Evolutionary conservation across 2,329 filamentous ascomycete genomes (phyloP), one percentile per base, ranked within the genome.

Genomic region (Hypoxylon sp.): DNA sequence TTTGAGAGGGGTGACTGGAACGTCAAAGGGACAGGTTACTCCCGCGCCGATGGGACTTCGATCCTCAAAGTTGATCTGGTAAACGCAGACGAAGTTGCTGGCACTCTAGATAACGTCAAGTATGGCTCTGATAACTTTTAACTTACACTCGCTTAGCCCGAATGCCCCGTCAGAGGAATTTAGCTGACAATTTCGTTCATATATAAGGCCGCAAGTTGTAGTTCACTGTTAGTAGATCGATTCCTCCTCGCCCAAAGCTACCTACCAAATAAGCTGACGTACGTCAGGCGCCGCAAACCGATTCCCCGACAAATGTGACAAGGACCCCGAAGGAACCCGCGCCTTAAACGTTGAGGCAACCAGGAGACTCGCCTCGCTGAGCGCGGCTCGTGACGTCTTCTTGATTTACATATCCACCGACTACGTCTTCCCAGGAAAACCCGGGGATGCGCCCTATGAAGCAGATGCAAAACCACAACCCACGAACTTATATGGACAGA

Each of bases 361-460:
- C 35, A 74, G 77, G 36, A 72, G 74, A 6, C 81, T 96, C 8
- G 89, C 90, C 7, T 70, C 76, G 29, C 77, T 84, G n/a, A 87
- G 89, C 42, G 80, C 84, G 1, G 67, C 77, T 19, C 81, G 83
- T 63, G 80, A 73, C 29, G 80, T 83, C 43, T 69, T 90, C 38
- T 75, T 91, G 21, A 82, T 91, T 66, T 92, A 91, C 73, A 89
- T 92, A 62, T 91, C 88, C 6, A 92, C 89, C 36, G 89, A 92
- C 71, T 92, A 92, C 64, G 88, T 92, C 40, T 92, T 92, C 67
- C 76, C 87, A 0, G 89, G 89, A 11, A 77, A 74, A 26, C 80
- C 79, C 1, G 90, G 91, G n/a, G 88, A 95, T 46, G 91, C 91
- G 4, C 92, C 91, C 0, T 96, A 96, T 70, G 83, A 87, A 62